A percentile compares a stretch with the other conserved stretches of the same genome.
Evolutionary conservation across 1,139 yeast species (phyloP).

Genomic region (Protomyces gravidus): DNA sequence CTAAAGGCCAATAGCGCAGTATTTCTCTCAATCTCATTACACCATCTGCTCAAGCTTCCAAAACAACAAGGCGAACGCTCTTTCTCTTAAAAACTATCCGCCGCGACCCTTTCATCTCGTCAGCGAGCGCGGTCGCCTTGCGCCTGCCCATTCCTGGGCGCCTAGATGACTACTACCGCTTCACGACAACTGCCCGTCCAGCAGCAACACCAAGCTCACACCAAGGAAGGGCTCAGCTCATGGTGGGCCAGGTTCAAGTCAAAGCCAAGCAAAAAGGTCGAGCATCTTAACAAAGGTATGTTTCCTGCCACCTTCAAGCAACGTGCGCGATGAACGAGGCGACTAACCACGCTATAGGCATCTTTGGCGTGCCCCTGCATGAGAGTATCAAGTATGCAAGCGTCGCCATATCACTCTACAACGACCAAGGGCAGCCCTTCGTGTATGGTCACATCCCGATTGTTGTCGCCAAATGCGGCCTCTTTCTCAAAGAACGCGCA

Average conservation of each 20-base stretch:
- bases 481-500: constrained; percentile 71
- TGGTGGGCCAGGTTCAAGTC: constrained; percentile 28
- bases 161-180: constrained; percentile 1
- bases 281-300: constrained; percentile 9
- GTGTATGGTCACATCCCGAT: constrained; percentile 78
- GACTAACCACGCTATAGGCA: constrained; percentile 38
- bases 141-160: neutral
- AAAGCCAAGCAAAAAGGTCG: constrained; percentile 13
- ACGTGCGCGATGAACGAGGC: neutral
- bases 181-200: neutral
- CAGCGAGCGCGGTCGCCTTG: too few relatives aligned
- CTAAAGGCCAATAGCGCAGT: too few relatives aligned
- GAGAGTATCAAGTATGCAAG: constrained; percentile 69
- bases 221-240: constrained; percentile 22
- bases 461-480: constrained; percentile 94
- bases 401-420: constrained; percentile 64
- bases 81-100: too few relatives aligned
- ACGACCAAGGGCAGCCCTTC: constrained; percentile 49
- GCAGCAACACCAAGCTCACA: neutral
- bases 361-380: constrained; percentile 80
- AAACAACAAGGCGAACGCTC: too few relatives aligned
- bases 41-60: too few relatives aligned
- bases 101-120: too few relatives aligned
- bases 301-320: neutral
- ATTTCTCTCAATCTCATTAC: too few relatives aligned